Percentiles rank a stretch among this genome's conserved stretches.
Conservation (phyloP, 257 asterid species). For the Datura wrightii region DNA sequence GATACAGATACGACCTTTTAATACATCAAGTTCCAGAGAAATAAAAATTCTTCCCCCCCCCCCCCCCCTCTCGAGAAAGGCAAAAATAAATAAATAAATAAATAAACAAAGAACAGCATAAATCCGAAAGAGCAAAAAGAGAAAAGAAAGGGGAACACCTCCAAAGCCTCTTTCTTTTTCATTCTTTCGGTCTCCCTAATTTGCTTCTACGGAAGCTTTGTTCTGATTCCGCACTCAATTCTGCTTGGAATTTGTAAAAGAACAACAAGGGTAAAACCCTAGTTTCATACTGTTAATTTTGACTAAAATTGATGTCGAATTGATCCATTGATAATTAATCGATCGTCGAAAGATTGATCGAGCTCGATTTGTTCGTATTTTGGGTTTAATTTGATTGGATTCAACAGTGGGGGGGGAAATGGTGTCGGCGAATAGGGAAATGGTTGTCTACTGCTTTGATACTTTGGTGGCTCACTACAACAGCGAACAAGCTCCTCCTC, state of each 20-base stretch:
- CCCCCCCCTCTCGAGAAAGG: too few species aligned
- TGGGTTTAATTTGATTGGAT: background rate
- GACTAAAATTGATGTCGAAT: background rate
- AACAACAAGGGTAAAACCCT: too few species aligned
- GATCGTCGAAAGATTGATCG: conserved; percentile 18
- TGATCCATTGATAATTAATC: background rate
- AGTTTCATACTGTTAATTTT: background rate
- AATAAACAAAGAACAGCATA: too few species aligned
- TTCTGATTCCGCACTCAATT: background rate
- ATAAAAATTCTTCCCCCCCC: too few species aligned
- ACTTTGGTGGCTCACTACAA: conserved; percentile 91
- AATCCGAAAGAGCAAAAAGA: too few species aligned
- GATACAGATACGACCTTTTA: too few species aligned
- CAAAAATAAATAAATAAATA: too few species aligned
- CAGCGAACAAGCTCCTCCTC: conserved; percentile 72
- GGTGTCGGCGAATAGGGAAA: conserved; percentile 96
- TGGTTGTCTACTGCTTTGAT: conserved; percentile 94
- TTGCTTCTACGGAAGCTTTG: background rate
- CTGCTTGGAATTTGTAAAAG: background rate
- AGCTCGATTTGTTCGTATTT: background rate
- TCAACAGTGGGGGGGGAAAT: conserved; percentile 32
- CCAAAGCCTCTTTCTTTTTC: background rate
- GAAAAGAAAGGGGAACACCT: background rate
- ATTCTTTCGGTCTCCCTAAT: background rate
- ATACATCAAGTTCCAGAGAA: too few species aligned